Evolutionary conservation across 75 land plant species (phyloP), one percentile per base, ranked within the genome.

Genomic region (Selaginella tamariscina): DNA sequence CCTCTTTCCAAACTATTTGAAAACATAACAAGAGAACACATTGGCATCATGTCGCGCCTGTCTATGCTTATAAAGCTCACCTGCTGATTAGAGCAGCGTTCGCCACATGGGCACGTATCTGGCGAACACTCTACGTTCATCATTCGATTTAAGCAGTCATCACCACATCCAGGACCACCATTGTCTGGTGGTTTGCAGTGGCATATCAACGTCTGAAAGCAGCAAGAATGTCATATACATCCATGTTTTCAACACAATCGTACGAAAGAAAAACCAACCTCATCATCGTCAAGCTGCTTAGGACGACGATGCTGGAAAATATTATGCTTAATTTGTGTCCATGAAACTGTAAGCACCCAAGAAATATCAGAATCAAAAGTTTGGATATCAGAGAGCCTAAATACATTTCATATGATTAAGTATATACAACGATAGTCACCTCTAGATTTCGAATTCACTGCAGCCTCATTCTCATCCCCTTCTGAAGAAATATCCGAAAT

Each of bases 11-110:
- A 93, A 93, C 98, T 93, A 85, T 65, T 54, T 27, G 24, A 49
- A 27, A 49, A 13, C 54, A 49, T 49, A 22, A 59, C 63, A 59
- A 59, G 27, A 26, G 27, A 59, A 26, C 15, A 59, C 8, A 8
- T 49, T 13, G 20, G 18, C 20, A 49, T 59, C 2, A 2, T 59
- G 20, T 22, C 60, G 65, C 33, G 2, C 23, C 56, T 9, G 55
- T 67, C n/a, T 1, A 18, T 27, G 27, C 1, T 9, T n/a, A 44
- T 26, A 54, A 49, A 24, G 2, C n/a, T 1, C 30, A 93, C 98
- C 98, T 86, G 98, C 64, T 89, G 98, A 63, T 93, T 93, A 56
- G 98, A 84, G 73, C 98, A 93, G 15, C 77, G 74, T 27, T 84
- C 87, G 2, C 98, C 90, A 73, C 98, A 93, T 2, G 97, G 98